A percentile compares a stretch with the other conserved stretches of the same genome.
These are phyloP conservation scores for Salicornia ramosissima DNA, from an alignment of 148 eudicot species.

Conservation along the genomic window DNA sequence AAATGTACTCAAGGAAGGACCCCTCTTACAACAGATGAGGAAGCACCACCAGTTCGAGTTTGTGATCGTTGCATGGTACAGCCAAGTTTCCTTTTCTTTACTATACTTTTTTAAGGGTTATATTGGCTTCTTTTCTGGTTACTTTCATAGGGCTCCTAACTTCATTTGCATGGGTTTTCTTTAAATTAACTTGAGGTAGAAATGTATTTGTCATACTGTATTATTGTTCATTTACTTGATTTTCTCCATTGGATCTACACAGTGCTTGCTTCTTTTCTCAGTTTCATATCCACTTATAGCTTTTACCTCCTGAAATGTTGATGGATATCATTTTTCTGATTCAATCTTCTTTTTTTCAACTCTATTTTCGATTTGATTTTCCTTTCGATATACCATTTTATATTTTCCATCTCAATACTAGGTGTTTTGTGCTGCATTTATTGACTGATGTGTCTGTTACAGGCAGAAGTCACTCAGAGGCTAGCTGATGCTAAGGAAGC, in stretches of 20 bases:
- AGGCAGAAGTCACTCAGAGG: conserved; percentile 94
- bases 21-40: conserved; percentile 64
- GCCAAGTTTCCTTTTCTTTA: conserved; percentile 22
- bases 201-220: not conserved
- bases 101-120: conserved; percentile 4
- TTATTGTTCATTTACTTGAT: not conserved
- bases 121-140: not conserved
- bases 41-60: conserved; percentile 78
- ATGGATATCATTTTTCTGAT: too few species aligned
- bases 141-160: too few species aligned
- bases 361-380: too few species aligned
- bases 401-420: not conserved
- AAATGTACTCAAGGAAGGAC: conserved; percentile 97
- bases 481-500: conserved; percentile 59
- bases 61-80: conserved; percentile 94
- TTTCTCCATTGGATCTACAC: not conserved
- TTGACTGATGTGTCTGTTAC: conserved; percentile 28
- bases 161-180: not conserved
- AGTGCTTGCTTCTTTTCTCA: not conserved
- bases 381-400: not conserved
- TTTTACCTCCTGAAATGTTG: too few species aligned
- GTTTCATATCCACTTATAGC: too few species aligned
- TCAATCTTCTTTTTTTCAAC: not conserved
- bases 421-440: not conserved
- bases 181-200: not conserved